A percentile compares a stretch with the other conserved stretches of the same genome.
phyloP scores from a whole-genome alignment of 2,329 filamentous ascomycete genomes.

The Apiospora arundinis region DNA sequence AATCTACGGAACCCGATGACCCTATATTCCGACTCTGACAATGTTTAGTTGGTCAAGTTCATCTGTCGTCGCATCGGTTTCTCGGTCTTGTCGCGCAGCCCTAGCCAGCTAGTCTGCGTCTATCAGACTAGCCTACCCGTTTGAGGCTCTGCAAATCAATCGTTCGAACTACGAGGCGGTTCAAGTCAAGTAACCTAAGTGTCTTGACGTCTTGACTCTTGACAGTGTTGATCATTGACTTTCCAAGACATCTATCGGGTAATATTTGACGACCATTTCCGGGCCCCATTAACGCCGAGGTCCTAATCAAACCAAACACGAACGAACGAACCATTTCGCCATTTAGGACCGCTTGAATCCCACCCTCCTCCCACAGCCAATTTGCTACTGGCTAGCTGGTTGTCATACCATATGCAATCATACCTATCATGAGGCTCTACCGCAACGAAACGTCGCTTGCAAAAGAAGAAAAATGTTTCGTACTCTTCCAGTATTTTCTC shows the following conservation, averaged over 20 bases:
- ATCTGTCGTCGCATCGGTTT: not conserved
- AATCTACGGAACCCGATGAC: constrained; percentile 1
- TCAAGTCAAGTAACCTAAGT: not conserved
- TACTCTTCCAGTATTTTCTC: not conserved
- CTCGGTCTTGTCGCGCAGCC: too few relatives aligned
- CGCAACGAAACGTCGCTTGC: not conserved
- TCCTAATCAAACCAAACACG: constrained; percentile 13
- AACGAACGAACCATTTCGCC: not conserved
- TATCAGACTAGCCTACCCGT: not conserved
- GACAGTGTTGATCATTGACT: not conserved
- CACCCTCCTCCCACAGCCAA: not conserved
- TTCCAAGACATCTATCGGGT: not conserved
- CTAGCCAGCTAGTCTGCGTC: too few relatives aligned
- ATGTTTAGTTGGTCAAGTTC: not conserved
- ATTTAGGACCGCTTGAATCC: not conserved
- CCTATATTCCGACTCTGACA: not conserved
- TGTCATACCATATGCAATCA: not conserved
- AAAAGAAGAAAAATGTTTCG: not conserved
- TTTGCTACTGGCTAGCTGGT: not conserved
- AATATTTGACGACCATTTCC: constrained; percentile 1
- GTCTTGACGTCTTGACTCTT: too few relatives aligned
- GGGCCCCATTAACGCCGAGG: not conserved
- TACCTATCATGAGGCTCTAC: not conserved
- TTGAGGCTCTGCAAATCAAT: not conserved
- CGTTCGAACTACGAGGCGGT: not conserved